A percentile compares a stretch with the other conserved stretches of the same genome.
Conservation (phyloP, 2,329 filamentous ascomycete genomes). For the Pyricularia pennisetigena region DNA sequence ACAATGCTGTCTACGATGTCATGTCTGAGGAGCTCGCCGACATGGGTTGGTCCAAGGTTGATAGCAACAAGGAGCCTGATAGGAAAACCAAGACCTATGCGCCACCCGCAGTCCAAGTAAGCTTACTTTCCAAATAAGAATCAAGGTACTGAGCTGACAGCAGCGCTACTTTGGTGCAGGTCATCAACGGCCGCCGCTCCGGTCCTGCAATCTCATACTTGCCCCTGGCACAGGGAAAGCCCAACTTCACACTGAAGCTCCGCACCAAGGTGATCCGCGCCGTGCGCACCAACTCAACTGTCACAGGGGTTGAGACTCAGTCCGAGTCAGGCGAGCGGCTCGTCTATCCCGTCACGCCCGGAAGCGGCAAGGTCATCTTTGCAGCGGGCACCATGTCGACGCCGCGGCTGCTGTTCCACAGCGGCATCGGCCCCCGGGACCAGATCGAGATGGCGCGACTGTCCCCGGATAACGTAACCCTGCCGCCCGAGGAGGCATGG, state of each 20-base stretch:
- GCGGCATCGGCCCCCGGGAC: constrained; percentile 9
- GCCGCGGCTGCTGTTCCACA: constrained; percentile 12
- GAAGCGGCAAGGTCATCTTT: constrained; percentile 13
- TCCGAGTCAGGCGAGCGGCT: constrained; percentile 11
- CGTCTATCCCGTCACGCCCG: constrained; percentile 9
- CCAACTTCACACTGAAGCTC: constrained; percentile 15
- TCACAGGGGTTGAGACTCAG: constrained; percentile 12
- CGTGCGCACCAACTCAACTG: constrained; percentile 12
- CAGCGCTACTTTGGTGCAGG: not conserved
- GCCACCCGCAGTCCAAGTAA: not conserved
- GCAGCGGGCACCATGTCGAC: constrained; percentile 14
- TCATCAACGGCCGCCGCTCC: constrained; percentile 9
- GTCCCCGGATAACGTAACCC: constrained; percentile 8
- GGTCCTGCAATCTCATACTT: constrained; percentile 14
- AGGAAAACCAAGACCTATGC: not conserved
- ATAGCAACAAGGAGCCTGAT: not conserved
- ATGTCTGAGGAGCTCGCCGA: constrained; percentile 8
- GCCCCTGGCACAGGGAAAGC: constrained; percentile 12
- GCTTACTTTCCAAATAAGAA: not conserved
- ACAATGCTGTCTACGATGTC: constrained; percentile 8
- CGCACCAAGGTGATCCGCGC: constrained; percentile 14
- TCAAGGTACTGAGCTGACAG: not conserved
- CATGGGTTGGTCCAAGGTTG: constrained; percentile 9
- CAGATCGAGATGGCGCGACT: constrained; percentile 11
- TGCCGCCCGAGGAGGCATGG: constrained; percentile 16